Percentiles rank a stretch among this genome's conserved stretches.
phyloP scores from a whole-genome alignment of 2,329 filamentous ascomycete genomes.

The Ramularia endophylla region DNA sequence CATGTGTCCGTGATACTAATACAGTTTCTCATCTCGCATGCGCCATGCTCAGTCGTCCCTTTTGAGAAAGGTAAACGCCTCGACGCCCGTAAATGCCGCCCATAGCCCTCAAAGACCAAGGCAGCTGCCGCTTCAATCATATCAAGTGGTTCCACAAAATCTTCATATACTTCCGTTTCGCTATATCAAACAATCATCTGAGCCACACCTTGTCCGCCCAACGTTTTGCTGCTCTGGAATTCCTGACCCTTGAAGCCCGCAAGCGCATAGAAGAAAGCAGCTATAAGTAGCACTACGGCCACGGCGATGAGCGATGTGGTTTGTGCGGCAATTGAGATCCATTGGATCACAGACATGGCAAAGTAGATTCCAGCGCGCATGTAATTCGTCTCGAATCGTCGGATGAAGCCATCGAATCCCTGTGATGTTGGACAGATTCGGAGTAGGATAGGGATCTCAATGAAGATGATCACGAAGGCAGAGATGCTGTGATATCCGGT shows the following conservation, averaged over 20 bases:
- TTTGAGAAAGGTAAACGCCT: too few species aligned
- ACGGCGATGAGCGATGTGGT: slow-evolving; percentile 76
- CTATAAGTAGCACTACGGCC: slow-evolving; percentile 71
- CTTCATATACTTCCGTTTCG: slow-evolving; percentile 2
- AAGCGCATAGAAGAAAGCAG: slow-evolving; percentile 72
- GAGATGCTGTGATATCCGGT: slow-evolving; percentile 33
- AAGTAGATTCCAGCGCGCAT: slow-evolving; percentile 87
- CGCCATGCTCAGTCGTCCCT: too few species aligned
- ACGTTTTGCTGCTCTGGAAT: slow-evolving; percentile 89
- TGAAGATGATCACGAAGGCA: slow-evolving; percentile 47
- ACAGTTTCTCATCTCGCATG: too few species aligned
- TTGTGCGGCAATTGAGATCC: slow-evolving; percentile 63
- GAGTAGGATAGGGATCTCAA: slow-evolving; percentile 82
- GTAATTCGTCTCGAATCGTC: slow-evolving; percentile 91
- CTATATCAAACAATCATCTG: slow-evolving; percentile 99
- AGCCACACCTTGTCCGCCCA: slow-evolving; percentile 87
- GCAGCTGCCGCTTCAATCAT: too few species aligned
- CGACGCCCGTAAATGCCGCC: too few species aligned
- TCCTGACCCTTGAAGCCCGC: slow-evolving; percentile 77
- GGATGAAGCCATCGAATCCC: slow-evolving; percentile 83
- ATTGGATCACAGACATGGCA: slow-evolving; percentile 76
- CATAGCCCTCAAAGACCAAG: too few species aligned
- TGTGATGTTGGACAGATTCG: slow-evolving; percentile 95
- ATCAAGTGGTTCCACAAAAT: too few species aligned
- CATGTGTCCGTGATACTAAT: too few species aligned